Percentiles rank a stretch among this genome's conserved stretches.
phyloP scores from a whole-genome alignment of 768 basidiomycete species.

The Termitomyces sp. region DNA sequence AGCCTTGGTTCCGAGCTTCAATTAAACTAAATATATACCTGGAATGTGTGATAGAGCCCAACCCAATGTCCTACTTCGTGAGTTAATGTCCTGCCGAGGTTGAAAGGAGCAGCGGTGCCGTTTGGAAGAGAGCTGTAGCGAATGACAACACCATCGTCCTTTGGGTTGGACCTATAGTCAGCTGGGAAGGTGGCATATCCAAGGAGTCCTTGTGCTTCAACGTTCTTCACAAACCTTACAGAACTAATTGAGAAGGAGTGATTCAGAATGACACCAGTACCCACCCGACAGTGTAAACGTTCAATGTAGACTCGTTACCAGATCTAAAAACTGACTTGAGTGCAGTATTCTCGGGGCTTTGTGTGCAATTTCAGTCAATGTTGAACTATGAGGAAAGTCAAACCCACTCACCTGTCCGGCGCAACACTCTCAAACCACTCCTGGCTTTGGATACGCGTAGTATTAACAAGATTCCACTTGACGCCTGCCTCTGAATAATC shows the following conservation, averaged over 20 bases:
- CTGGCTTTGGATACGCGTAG: constrained; percentile 34
- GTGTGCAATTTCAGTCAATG: background rate
- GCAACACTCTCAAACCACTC: constrained; percentile 43
- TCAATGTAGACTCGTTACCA: constrained; percentile 30
- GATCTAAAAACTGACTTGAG: constrained; percentile 37
- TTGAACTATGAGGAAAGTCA: background rate
- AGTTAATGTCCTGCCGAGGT: constrained; percentile 38
- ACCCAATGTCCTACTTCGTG: constrained; percentile 49
- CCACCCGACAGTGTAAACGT: constrained; percentile 32
- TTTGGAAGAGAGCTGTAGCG: background rate
- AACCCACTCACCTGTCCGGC: constrained; percentile 21
- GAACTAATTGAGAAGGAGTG: background rate
- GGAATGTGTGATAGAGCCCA: constrained; percentile 44
- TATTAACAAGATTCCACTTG: constrained; percentile 33
- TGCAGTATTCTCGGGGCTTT: constrained; percentile 27
- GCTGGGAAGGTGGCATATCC: constrained; percentile 46
- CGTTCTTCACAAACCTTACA: constrained; percentile 1
- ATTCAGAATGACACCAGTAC: background rate
- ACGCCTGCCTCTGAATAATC: constrained; percentile 35
- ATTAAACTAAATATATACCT: constrained; percentile 13
- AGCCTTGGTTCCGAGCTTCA: background rate
- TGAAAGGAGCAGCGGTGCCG: constrained; percentile 22
- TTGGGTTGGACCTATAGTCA: constrained; percentile 27
- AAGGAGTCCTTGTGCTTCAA: constrained; percentile 29
- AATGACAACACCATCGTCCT: constrained; percentile 43